Percentiles rank a stretch among this genome's conserved stretches.
phyloP scores from a whole-genome alignment of 176 grass and related monocot genomes.

The Alopecurus myosuroides region DNA sequence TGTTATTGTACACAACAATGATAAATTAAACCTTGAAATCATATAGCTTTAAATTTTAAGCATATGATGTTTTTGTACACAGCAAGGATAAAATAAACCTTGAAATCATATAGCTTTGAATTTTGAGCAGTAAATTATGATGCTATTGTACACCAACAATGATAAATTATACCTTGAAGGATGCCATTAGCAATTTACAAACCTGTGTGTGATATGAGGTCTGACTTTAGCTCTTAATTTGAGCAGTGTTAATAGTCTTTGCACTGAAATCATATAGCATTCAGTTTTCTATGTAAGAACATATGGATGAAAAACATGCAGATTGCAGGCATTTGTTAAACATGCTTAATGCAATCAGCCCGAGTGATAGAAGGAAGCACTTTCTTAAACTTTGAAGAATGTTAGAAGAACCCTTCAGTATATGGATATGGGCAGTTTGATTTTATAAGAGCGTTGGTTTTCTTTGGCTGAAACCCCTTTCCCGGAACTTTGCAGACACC shows the following conservation, averaged over 20 bases:
- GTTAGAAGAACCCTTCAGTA: background rate
- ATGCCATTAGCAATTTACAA: background rate
- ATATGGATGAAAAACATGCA: background rate
- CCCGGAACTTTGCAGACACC: slow-evolving; percentile 55
- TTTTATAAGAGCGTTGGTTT: background rate
- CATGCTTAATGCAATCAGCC: background rate
- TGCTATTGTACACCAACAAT: background rate
- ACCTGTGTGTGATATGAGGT: background rate
- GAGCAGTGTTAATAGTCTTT: background rate
- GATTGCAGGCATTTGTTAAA: background rate
- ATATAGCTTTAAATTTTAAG: no score
- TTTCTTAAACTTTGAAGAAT: no score
- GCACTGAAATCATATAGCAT: background rate
- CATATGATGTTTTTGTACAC: no score
- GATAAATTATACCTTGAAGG: background rate
- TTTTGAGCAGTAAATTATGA: no score
- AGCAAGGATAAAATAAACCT: no score
- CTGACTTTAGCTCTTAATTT: background rate
- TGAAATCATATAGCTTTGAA: no score
- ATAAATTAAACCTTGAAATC: no score
- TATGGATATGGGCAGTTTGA: background rate
- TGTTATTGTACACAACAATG: no score
- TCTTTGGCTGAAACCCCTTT: background rate
- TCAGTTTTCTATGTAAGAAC: background rate
- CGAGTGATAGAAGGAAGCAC: background rate